Conservation (phyloP, 495 filamentous ascomycete species). For the Letharia lupina region DNA sequence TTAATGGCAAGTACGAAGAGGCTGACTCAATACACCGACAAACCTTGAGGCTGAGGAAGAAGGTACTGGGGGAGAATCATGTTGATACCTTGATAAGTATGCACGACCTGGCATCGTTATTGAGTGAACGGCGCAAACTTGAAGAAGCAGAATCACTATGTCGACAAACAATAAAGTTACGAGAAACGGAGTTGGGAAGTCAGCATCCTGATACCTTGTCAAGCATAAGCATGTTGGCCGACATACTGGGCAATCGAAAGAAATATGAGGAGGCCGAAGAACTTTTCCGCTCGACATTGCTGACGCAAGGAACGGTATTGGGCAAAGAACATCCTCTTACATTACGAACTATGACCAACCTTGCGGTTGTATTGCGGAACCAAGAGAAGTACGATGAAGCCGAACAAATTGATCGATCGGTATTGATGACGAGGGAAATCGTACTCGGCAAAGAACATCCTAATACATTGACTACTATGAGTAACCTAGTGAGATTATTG, state of each 20-base stretch:
- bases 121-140: background rate
- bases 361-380: no score
- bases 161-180: constrained; percentile 19
- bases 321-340: no score
- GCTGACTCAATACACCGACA: constrained; percentile 12
- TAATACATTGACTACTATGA: constrained; percentile 20
- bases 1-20: constrained; percentile 10
- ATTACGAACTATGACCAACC: no score
- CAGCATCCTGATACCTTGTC: no score
- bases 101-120: constrained; percentile 11
- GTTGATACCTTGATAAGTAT: constrained; percentile 32
- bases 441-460: constrained; percentile 25
- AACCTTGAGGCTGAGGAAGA: constrained; percentile 24
- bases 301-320: no score
- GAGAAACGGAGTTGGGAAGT: constrained; percentile 1
- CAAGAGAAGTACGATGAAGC: no score
- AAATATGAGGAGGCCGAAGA: no score
- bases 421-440: constrained; percentile 13
- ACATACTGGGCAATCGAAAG: no score
- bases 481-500: constrained; percentile 19
- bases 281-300: no score
- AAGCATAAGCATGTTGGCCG: no score
- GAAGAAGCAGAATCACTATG: constrained; percentile 19
- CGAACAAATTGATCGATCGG: background rate
- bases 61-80: constrained; percentile 32